Base-by-base conservation (phyloP, 495 filamentous ascomycete species). In the Podospora comata region DNA sequence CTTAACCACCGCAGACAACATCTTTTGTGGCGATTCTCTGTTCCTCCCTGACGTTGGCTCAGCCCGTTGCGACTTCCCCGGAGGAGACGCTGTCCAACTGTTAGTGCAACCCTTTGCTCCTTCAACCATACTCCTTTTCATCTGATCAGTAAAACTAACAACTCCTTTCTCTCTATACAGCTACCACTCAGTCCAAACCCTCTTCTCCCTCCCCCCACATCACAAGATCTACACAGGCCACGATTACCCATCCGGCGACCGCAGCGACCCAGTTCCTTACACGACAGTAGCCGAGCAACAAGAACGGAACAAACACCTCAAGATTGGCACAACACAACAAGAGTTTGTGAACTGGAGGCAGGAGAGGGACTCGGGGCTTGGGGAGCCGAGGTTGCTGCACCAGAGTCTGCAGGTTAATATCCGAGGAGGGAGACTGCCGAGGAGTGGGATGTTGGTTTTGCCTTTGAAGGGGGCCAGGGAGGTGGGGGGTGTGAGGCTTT, bases 21-120 rank as follows among this genome's bases (percentile, higher is more conserved):
- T 88, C n/a, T 89, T 89, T 75, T 81, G 79, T 60, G 87, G 87
- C 20, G 87, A 89, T 75, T 86, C 86, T 7, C 73, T 89, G 65
- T 88, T 88, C 78, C 79, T 88, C 70, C 73, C 78, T 6, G 87
- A 89, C 67, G 76, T 89, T 23, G 87, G 86, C 27, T 82, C 84
- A 3, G 87, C 86, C 3, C 80, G 87, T 27, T 86, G 84, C 68
- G 87, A 89, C 69, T 89, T 89, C 69, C 87, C 86, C 5, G 83
- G 83, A 30, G 86, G 87, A n/a, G 73, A 76, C 53, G 82, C 85
- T 5, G 68, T 63, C 4, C 71, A 68, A 2, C 78, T 89, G 1
- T 89, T 69, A 65, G 53, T 70, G 7, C 13, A 16, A 48, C 9
- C 39, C 2, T 13, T 32, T 32, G 30, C 30, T 6, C 30, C 11